These are phyloP conservation scores for Pichia sp. DNA, from an alignment of 1,139 yeast species.

Conservation along the genomic window DNA sequence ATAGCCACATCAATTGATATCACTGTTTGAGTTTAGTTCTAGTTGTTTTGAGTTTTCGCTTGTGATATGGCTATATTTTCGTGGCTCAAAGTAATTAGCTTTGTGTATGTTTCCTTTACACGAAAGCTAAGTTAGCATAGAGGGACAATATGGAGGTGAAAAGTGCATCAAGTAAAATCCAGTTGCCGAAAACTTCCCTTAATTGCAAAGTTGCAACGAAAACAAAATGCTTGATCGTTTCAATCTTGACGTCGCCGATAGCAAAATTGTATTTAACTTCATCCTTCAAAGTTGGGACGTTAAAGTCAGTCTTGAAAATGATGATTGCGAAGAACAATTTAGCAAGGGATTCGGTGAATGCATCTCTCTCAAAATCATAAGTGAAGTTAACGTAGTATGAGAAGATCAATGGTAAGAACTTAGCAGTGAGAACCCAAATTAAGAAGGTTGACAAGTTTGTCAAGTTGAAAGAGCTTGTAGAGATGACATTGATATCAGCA, in stretches of 20 bases:
- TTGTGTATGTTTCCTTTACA: conserved; percentile 16
- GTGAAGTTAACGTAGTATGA: conserved; percentile 49
- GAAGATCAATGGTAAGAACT: conserved; percentile 34
- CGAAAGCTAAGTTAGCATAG: conserved; percentile 35
- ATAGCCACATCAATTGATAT: too few species aligned
- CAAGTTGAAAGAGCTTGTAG: conserved; percentile 31
- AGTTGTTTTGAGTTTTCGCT: too few species aligned
- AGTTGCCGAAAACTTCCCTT: conserved; percentile 39
- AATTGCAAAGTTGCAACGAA: conserved; percentile 33
- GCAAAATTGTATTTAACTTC: conserved; percentile 32
- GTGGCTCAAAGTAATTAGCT: too few species aligned
- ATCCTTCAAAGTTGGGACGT: conserved; percentile 31
- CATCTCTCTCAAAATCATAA: conserved; percentile 42
- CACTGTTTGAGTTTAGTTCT: too few species aligned
- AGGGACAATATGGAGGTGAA: conserved; percentile 44
- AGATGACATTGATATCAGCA: conserved; percentile 30
- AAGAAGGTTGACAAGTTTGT: conserved; percentile 30
- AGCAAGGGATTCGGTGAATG: conserved; percentile 43
- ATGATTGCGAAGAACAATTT: conserved; percentile 40
- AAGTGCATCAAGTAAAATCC: conserved; percentile 42
- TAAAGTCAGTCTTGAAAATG: conserved; percentile 31
- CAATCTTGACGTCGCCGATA: conserved; percentile 3
- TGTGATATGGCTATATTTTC: too few species aligned
- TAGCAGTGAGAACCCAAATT: conserved; percentile 38
- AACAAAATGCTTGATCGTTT: conserved; percentile 18